phyloP scores from a whole-genome alignment of 768 basidiomycete genomes.

The Lactifluus echinatus region DNA sequence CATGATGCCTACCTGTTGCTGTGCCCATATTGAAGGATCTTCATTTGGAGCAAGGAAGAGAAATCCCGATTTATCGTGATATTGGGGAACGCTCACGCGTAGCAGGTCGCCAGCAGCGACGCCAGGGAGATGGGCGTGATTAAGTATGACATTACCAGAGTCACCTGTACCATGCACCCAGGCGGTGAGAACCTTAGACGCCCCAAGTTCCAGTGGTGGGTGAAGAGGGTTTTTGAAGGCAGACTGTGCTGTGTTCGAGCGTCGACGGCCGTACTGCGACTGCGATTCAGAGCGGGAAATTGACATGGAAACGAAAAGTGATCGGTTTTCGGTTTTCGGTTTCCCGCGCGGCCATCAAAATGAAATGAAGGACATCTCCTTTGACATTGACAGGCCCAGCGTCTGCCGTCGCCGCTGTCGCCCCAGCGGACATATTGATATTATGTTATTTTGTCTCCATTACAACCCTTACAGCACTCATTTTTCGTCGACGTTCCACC shows the following conservation, averaged over 20 bases:
- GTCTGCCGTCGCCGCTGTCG: too few relatives aligned
- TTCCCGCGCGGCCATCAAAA: neutral
- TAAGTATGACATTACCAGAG: conserved; percentile 51
- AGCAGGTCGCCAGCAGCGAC: conserved; percentile 70
- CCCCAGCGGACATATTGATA: too few relatives aligned
- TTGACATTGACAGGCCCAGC: too few relatives aligned
- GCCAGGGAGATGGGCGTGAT: conserved; percentile 71
- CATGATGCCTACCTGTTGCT: conserved; percentile 45
- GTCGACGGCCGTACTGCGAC: conserved; percentile 52
- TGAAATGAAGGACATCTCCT: neutral
- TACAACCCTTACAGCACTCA: neutral
- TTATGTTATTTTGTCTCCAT: too few relatives aligned
- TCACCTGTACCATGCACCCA: conserved; percentile 73
- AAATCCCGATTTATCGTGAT: conserved; percentile 37
- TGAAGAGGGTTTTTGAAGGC: conserved; percentile 39
- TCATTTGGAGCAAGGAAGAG: conserved; percentile 63
- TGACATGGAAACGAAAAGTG: too few relatives aligned
- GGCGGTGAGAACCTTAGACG: conserved; percentile 50
- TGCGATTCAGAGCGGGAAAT: conserved; percentile 59
- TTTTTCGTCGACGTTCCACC: neutral
- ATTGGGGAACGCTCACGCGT: conserved; percentile 38
- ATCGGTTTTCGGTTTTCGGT: too few relatives aligned
- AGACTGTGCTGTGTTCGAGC: conserved; percentile 72
- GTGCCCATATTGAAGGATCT: conserved; percentile 49
- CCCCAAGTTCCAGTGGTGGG: conserved; percentile 49